Evolutionary conservation across 2,329 filamentous ascomycete genomes (phyloP), one percentile per base, ranked within the genome.

Genomic region (Tolypocladium sp.): DNA sequence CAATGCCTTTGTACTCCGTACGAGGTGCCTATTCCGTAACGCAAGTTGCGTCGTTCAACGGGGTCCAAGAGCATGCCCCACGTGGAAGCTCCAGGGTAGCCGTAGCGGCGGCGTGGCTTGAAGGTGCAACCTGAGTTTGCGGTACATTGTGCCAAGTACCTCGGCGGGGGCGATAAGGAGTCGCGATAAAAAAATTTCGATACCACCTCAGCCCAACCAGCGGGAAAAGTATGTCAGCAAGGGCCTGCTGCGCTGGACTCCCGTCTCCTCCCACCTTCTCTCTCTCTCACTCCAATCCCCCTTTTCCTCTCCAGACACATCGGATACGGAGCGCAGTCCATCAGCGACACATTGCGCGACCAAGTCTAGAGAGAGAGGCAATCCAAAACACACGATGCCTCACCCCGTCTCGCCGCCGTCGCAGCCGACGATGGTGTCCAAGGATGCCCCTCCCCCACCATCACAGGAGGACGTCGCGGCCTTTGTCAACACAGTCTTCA

Each of bases 401-500:
- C 77, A 80, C 67, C 76, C 76, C 62, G 72, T 79, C 63, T 74
- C 78, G 66, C 77, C 79, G 68, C 79, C 78, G 59, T 73, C 78
- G 66, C 77, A 78, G 68, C 79, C 77, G 59, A 73, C 73, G 67
- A 76, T 79, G 74, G 75, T 80, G 66, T 76, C 76, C 65, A 74
- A 74, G 65, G 76, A 74, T 64, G 73, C 76, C 68, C 71, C 77
- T 72, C 79, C 81, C 66, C 79, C 85, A 64, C 87, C 88, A 63
- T 82, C 85, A 38, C 76, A 83, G 67, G 83, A 86, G 64, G 89
- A 91, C 63, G 77, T 93, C 62, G 74, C 81, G 62, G 80, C 82
- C 59, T 74, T 91, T 51, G 70, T 92, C 66, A 77, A 84, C 66
- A 86, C 81, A 56, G 82, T 91, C 64, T 91, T 92, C 74, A 83